A percentile compares a stretch with the other conserved stretches of the same genome.
Conservation (phyloP, 2,329 filamentous ascomycete genomes). For the Capronia coronata region DNA sequence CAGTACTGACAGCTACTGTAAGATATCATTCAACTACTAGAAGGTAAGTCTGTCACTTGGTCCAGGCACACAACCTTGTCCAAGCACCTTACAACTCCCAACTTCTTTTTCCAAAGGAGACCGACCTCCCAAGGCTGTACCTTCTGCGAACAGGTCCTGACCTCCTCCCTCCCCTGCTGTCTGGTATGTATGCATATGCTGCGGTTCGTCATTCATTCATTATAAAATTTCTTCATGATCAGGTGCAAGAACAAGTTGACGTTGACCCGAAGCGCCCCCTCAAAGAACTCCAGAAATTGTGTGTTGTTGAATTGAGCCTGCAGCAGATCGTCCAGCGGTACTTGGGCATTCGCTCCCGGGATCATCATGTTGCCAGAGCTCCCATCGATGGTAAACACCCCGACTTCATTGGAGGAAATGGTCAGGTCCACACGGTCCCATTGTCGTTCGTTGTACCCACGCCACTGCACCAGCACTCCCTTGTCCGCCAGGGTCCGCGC, state of each 20-base stretch:
- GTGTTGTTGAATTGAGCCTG: conserved; percentile 97
- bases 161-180: no score
- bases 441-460: conserved; percentile 71
- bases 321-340: conserved; percentile 86
- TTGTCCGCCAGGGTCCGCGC: conserved; percentile 84
- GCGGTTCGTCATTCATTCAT: conserved; percentile 34
- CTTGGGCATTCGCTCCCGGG: conserved; percentile 78
- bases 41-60: no score
- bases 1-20: no score
- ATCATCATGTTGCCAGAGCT: conserved; percentile 91
- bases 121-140: no score
- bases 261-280: conserved; percentile 77
- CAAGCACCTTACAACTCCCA: no score
- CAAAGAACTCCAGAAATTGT: conserved; percentile 93
- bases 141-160: no score
- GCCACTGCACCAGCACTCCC: conserved; percentile 89
- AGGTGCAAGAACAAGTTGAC: conserved; percentile 95
- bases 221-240: conserved; percentile 98
- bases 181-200: conserved; percentile 10
- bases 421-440: conserved; percentile 92
- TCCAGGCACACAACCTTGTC: no score
- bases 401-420: conserved; percentile 88
- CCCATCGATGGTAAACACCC: conserved; percentile 87
- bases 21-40: no score
- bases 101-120: no score